A percentile compares a stretch with the other conserved stretches of the same genome.
Evolutionary conservation across 2,329 filamentous ascomycete genomes (phyloP).

Genomic region (Cladophialophora immunda): DNA sequence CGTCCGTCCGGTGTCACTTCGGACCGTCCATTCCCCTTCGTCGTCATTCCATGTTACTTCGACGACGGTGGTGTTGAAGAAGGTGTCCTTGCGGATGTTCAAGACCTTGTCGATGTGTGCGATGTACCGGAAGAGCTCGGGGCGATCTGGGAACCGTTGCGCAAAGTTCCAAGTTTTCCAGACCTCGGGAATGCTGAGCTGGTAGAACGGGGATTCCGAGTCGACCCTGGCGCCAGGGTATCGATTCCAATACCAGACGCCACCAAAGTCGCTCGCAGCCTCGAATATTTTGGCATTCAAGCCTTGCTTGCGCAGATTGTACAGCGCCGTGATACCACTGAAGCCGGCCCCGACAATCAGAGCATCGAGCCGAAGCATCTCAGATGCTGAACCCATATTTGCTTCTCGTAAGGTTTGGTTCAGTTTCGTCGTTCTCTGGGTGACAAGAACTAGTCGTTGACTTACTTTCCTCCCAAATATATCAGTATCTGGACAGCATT

Average conservation of each 20-base stretch:
- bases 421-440: too few relatives aligned
- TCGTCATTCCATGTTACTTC: too few relatives aligned
- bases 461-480: too few relatives aligned
- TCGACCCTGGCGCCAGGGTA: constrained; percentile 71
- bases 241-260: constrained; percentile 71
- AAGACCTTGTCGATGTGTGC: constrained; percentile 50
- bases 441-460: too few relatives aligned
- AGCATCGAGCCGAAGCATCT: too few relatives aligned
- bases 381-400: too few relatives aligned
- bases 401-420: too few relatives aligned
- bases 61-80: too few relatives aligned
- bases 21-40: constrained; percentile 58
- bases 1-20: constrained; percentile 46
- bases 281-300: constrained; percentile 48
- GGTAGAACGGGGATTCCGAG: constrained; percentile 62
- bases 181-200: constrained; percentile 61
- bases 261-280: constrained; percentile 46
- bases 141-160: too few relatives aligned
- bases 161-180: constrained; percentile 58
- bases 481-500: too few relatives aligned
- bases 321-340: constrained; percentile 39
- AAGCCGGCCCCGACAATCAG: constrained; percentile 39
- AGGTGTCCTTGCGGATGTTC: constrained; percentile 49
- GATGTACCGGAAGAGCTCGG: too few relatives aligned
- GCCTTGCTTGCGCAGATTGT: constrained; percentile 46